Conservation (phyloP, 2,329 filamentous ascomycete species). For the Colletotrichum limetticola region DNA sequence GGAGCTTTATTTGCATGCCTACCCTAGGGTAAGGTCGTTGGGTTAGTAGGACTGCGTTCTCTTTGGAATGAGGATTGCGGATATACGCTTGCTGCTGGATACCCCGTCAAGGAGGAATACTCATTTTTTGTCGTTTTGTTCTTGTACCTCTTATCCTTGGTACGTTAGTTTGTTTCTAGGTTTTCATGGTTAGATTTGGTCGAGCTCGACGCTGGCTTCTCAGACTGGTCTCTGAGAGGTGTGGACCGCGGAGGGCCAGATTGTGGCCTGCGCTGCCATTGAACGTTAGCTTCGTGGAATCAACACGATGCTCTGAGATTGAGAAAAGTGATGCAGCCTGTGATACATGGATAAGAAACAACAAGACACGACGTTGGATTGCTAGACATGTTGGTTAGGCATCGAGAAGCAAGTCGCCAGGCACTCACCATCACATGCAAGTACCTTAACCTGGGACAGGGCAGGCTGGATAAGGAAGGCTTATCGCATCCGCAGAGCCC, state of each 20-base stretch:
- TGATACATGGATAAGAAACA: neutral
- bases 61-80: neutral
- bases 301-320: neutral
- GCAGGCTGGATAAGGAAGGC: neutral
- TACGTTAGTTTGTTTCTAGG: neutral
- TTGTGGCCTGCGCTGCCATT: neutral
- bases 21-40: neutral
- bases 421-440: slow-evolving; percentile 1
- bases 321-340: neutral
- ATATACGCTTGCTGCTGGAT: neutral
- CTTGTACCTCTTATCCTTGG: neutral
- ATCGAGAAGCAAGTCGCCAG: neutral
- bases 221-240: neutral
- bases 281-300: neutral
- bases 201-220: neutral
- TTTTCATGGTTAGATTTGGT: neutral
- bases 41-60: slow-evolving; percentile 6
- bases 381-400: neutral
- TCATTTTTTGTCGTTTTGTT: neutral
- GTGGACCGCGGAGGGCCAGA: neutral
- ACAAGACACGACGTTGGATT: neutral
- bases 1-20: slow-evolving; percentile 58
- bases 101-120: neutral
- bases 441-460: neutral
- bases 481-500: neutral